Evolutionary conservation across 2,329 filamentous ascomycete genomes (phyloP), one percentile per base, ranked within the genome.

Genomic region (Aspergillus sp.): DNA sequence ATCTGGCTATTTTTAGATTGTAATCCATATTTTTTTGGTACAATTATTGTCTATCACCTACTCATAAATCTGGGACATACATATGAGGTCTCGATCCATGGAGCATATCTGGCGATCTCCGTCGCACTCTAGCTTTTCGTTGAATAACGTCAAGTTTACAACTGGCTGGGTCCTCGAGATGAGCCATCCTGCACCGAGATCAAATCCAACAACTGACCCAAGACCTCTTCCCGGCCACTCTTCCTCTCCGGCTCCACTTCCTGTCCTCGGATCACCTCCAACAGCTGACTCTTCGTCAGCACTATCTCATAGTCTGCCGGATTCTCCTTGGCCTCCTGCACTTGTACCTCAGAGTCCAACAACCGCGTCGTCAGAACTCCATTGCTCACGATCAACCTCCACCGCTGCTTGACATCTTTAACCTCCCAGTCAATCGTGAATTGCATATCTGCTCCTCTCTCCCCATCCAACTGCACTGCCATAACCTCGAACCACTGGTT

Each of bases 331-430:
- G 36, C 16, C 16, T 42, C 32, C 14, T 42, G 36, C 5, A 42
- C 6, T 14, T n/a, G 36, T 7, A n/a, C 6, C 14, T 16, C 36
- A 2, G 36, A n/a, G 36, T 42, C 16, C 16, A 42, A 14, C 16
- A n/a, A 42, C 16, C 32, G 32, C 11, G 6, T 36, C 2, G 63
- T 67, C 53, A 69, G 52, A 11, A 61, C 67, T 2, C 65, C 66
- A n/a, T 68, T 67, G 49, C 58, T 68, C 11, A 67, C 39, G 49
- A 62, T 69, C 26, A 69, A 14, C 10, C 62, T 49, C 63, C 65
- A 69, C 29, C 54, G 47, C 31, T 64, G 20, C 11, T 55, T 29
- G 18, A 45, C 24, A 47, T 67, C 65, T 4, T 29, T 57, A n/a
- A 69, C 52, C n/a, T 60, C 26, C 9, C 67, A 26, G 24, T 66